phyloP scores from a whole-genome alignment of 148 eudicot genomes.

The Dianthus caryophyllus region DNA sequence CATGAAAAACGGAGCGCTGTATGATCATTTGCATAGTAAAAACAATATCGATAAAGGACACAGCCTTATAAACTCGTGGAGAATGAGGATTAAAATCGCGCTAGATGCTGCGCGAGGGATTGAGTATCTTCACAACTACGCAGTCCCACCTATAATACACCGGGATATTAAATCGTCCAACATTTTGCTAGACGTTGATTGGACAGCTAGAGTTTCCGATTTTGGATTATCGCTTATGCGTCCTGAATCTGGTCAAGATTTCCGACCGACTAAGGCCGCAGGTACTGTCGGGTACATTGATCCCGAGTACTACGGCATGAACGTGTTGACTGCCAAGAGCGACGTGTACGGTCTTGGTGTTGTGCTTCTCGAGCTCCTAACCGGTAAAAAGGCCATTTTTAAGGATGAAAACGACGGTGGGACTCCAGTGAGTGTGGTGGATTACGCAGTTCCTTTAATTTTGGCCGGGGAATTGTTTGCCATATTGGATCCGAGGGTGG shows the following conservation, averaged over 20 bases:
- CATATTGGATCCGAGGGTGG: conserved; percentile 70
- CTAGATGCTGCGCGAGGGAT: conserved; percentile 89
- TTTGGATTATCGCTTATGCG: conserved; percentile 81
- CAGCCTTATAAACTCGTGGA: conserved; percentile 74
- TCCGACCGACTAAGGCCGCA: conserved; percentile 62
- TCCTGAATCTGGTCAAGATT: conserved; percentile 50
- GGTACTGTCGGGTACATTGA: conserved; percentile 96
- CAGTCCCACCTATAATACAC: conserved; percentile 92
- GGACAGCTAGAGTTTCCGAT: conserved; percentile 97
- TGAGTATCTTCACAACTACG: conserved; percentile 89
- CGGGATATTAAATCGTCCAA: conserved; percentile 90
- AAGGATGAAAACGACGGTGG: conserved; percentile 40
- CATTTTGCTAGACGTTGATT: conserved; percentile 69
- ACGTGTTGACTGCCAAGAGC: conserved; percentile 88
- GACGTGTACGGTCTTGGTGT: conserved; percentile 96
- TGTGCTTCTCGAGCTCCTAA: conserved; percentile 76
- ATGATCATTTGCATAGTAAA: conserved; percentile 77
- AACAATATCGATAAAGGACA: conserved; percentile 52
- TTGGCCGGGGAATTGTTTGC: conserved; percentile 55
- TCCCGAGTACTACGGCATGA: conserved; percentile 86
- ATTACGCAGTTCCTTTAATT: conserved; percentile 64
- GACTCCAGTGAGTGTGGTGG: conserved; percentile 64
- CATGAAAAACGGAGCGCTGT: conserved; percentile 88
- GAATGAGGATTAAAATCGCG: conserved; percentile 72
- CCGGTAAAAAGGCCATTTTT: conserved; percentile 83